Evolutionary conservation across 768 basidiomycete species (phyloP).

Genomic region (Auricularia cornea): DNA sequence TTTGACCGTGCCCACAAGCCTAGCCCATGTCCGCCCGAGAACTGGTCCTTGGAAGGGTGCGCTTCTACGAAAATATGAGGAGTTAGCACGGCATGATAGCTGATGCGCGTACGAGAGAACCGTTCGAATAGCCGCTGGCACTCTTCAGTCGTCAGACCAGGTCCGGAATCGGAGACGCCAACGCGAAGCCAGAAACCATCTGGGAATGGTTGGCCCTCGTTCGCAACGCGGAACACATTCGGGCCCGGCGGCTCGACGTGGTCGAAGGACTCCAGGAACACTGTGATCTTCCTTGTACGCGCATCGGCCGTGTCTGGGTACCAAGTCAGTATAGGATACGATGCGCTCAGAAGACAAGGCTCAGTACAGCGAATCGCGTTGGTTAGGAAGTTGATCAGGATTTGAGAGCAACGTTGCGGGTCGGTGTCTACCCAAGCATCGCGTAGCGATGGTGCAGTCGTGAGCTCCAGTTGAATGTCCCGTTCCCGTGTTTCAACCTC

Average conservation of each 20-base stretch:
- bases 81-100: not conserved
- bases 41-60: not conserved
- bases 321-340: not conserved
- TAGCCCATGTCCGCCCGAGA: not conserved
- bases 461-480: not conserved
- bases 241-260: not conserved
- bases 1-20: not conserved
- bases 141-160: not conserved
- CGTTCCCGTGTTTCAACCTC: not conserved
- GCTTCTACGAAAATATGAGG: not conserved
- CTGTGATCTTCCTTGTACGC: not conserved
- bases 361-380: not conserved
- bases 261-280: not conserved
- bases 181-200: not conserved
- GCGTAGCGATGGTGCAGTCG: not conserved
- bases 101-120: not conserved
- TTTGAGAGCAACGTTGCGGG: not conserved
- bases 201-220: not conserved
- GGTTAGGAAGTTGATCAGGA: not conserved
- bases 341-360: not conserved
- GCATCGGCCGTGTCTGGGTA: not conserved
- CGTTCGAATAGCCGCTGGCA: not conserved
- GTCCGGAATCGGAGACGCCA: not conserved
- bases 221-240: not conserved
- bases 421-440: not conserved